These are phyloP conservation scores for Ascocoryne sarcoides DNA, from an alignment of 2,329 filamentous ascomycete species.

Conservation along the genomic window DNA sequence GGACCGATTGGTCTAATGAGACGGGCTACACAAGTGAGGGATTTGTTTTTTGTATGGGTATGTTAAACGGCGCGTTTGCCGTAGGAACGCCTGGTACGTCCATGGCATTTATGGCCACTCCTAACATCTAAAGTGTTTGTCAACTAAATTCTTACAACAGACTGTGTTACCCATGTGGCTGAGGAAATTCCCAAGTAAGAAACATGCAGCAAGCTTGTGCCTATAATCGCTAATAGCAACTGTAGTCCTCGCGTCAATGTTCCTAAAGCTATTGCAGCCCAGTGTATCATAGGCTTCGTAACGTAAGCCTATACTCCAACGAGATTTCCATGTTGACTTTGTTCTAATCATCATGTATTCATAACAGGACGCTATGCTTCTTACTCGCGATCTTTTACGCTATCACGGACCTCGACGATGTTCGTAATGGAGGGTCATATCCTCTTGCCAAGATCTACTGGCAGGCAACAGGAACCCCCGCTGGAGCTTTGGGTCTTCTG, in stretches of 20 bases:
- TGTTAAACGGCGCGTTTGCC: slow-evolving; percentile 60
- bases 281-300: slow-evolving; percentile 39
- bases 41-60: slow-evolving; percentile 47
- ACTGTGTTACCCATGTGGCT: slow-evolving; percentile 52
- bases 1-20: slow-evolving; percentile 34
- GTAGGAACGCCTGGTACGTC: slow-evolving; percentile 56
- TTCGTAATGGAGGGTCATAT: slow-evolving; percentile 41
- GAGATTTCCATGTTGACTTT: too few relatives aligned
- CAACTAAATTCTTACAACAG: too few relatives aligned
- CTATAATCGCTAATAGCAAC: too few relatives aligned
- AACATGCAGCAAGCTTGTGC: too few relatives aligned
- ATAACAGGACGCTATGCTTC: too few relatives aligned
- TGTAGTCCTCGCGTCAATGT: slow-evolving; percentile 37
- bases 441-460: slow-evolving; percentile 59
- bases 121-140: too few relatives aligned
- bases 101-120: too few relatives aligned
- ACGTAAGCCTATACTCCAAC: slow-evolving; percentile 44
- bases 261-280: slow-evolving; percentile 41
- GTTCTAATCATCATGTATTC: too few relatives aligned
- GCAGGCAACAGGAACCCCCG: slow-evolving; percentile 43
- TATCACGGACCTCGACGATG: slow-evolving; percentile 44
- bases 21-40: slow-evolving; percentile 38
- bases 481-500: slow-evolving; percentile 42
- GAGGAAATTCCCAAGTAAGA: too few relatives aligned
- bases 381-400: slow-evolving; percentile 48